phyloP scores from a whole-genome alignment of 108 stramenopile species.

The Cyclotella baltica region DNA sequence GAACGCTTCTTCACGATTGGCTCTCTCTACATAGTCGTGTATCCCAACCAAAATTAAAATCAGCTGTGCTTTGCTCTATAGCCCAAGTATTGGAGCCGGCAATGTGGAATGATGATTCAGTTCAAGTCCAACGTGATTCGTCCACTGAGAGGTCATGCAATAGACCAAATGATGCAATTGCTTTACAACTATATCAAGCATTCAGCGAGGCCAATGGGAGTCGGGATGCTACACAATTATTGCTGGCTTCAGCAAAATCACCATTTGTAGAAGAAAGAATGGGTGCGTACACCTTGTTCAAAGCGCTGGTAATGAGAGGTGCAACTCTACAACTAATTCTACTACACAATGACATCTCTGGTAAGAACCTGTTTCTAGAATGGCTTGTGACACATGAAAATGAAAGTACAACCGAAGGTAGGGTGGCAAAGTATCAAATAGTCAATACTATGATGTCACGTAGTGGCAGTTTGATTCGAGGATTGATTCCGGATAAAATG shows the following conservation, averaged over 20 bases:
- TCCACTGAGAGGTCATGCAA: neutral
- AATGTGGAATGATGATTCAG: constrained; percentile 19
- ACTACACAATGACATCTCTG: constrained; percentile 16
- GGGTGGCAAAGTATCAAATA: constrained; percentile 46
- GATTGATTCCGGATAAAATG: constrained; percentile 23
- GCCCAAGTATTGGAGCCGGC: constrained; percentile 48
- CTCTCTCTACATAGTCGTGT: constrained; percentile 43
- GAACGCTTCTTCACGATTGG: constrained; percentile 46
- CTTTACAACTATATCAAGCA: constrained; percentile 41
- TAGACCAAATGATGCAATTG: constrained; percentile 40
- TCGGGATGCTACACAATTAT: constrained; percentile 33
- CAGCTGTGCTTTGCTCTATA: constrained; percentile 39
- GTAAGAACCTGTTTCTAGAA: constrained; percentile 24
- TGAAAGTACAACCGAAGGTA: constrained; percentile 41
- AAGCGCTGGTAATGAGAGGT: constrained; percentile 38
- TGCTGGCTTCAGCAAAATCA: constrained; percentile 49
- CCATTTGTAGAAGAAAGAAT: constrained; percentile 53
- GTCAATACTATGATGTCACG: constrained; percentile 33
- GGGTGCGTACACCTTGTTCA: constrained; percentile 39
- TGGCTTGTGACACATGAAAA: constrained; percentile 43
- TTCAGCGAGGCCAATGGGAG: constrained; percentile 44
- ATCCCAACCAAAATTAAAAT: constrained; percentile 50
- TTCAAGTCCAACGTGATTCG: neutral
- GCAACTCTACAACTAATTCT: constrained; percentile 24
- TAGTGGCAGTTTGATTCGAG: constrained; percentile 28